A percentile compares a stretch with the other conserved stretches of the same genome.
These are phyloP conservation scores for Hypoxylon sp. DNA, from an alignment of 2,329 filamentous ascomycete species.

Conservation along the genomic window DNA sequence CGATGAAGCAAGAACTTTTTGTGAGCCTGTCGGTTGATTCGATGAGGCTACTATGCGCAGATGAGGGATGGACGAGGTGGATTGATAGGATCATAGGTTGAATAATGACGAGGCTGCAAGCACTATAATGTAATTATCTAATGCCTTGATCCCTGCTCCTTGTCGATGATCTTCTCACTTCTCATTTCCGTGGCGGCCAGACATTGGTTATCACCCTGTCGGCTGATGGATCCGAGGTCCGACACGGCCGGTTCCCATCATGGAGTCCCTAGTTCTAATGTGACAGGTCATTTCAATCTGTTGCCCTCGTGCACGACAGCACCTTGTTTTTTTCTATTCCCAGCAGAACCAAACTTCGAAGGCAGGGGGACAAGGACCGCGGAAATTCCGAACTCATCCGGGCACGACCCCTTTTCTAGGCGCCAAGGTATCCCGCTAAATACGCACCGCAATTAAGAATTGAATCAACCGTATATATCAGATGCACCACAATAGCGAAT, in stretches of 20 bases:
- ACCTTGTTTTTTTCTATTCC: conserved; percentile 39
- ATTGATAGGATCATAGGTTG: conserved; percentile 55
- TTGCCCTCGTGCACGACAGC: conserved; percentile 37
- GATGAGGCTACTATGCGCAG: conserved; percentile 53
- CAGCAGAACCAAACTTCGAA: conserved; percentile 42
- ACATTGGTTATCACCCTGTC: conserved; percentile 43
- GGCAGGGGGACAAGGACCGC: conserved; percentile 36
- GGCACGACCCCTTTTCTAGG: conserved; percentile 35
- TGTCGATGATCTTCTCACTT: conserved; percentile 46
- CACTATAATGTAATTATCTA: conserved; percentile 47
- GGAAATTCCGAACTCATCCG: conserved; percentile 38
- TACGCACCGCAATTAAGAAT: conserved; percentile 8
- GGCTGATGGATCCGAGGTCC: conserved; percentile 36
- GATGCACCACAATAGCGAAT: conserved; percentile 14
- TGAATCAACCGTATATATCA: conserved; percentile 10
- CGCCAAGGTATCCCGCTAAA: conserved; percentile 35
- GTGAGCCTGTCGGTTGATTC: conserved; percentile 53
- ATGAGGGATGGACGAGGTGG: conserved; percentile 54
- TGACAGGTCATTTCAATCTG: conserved; percentile 44
- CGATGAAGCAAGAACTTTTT: conserved; percentile 53
- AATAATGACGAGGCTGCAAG: conserved; percentile 48
- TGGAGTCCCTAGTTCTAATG: conserved; percentile 19
- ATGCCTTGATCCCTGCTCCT: conserved; percentile 44
- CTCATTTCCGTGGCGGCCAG: conserved; percentile 44
- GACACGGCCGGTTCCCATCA: conserved; percentile 37